phyloP scores from a whole-genome alignment of 257 asterid species.

The Penstemon davidsonii region DNA sequence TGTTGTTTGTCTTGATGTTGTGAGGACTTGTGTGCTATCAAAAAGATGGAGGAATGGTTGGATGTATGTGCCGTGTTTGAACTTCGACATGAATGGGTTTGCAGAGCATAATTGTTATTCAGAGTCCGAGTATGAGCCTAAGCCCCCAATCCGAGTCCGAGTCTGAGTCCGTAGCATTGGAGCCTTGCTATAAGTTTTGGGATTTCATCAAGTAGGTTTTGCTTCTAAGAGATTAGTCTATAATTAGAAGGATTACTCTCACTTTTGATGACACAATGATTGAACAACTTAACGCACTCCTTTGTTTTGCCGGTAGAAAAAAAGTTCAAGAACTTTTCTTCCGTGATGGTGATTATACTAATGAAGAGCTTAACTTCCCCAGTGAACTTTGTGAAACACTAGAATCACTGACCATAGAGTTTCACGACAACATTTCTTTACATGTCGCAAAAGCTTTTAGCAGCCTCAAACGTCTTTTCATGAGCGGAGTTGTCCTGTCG shows the following conservation, averaged over 20 bases:
- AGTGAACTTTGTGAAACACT: constrained; percentile 27
- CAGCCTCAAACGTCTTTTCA: constrained; percentile 23
- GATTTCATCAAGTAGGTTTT: constrained; percentile 30
- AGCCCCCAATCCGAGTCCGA: no score
- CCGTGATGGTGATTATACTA: constrained; percentile 25
- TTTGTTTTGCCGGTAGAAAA: constrained; percentile 17
- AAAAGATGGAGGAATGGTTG: constrained; percentile 34
- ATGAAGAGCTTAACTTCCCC: constrained; percentile 19
- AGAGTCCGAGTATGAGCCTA: no score
- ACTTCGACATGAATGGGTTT: constrained; percentile 30
- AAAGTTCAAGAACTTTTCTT: constrained; percentile 28
- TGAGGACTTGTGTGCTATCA: constrained; percentile 31
- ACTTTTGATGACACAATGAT: neutral
- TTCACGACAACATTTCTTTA: constrained; percentile 15
- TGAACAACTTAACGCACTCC: neutral
- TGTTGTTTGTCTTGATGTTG: constrained; percentile 28
- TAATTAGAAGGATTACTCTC: constrained; percentile 22
- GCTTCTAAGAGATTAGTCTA: constrained; percentile 11
- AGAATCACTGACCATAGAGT: constrained; percentile 17
- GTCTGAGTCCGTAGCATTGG: neutral
- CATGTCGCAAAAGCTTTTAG: constrained; percentile 2
- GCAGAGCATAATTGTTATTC: no score
- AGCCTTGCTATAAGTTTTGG: constrained; percentile 24
- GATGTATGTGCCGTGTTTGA: constrained; percentile 20
- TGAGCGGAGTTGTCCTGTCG: constrained; percentile 24